Evolutionary conservation across 768 basidiomycete genomes (phyloP).

Genomic region (Lactarius quietus): DNA sequence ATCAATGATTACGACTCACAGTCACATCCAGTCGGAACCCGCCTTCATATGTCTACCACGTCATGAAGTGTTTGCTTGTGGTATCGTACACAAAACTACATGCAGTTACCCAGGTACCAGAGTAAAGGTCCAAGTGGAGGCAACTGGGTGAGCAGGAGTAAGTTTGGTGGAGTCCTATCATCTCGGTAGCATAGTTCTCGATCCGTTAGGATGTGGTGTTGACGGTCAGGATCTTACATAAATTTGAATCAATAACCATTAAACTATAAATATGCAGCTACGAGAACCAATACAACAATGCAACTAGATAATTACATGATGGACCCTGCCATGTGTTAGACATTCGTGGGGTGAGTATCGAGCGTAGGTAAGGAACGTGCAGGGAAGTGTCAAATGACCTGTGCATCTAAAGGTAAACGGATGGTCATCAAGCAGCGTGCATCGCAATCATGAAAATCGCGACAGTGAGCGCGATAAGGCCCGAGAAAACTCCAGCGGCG

Average conservation of each 20-base stretch:
- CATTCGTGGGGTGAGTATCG: slow-evolving; percentile 4
- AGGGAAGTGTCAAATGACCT: neutral
- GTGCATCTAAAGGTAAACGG: neutral
- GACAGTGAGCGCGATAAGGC: slow-evolving; percentile 26
- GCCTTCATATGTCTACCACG: neutral
- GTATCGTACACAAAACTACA: neutral
- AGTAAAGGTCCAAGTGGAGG: too few species aligned
- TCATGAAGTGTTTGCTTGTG: too few species aligned
- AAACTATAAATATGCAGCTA: neutral
- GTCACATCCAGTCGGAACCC: neutral
- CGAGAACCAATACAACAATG: slow-evolving; percentile 5
- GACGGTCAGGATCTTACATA: neutral
- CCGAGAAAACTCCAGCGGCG: slow-evolving; percentile 28
- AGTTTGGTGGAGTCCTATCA: too few species aligned
- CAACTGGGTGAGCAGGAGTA: neutral
- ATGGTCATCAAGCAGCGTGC: slow-evolving; percentile 5
- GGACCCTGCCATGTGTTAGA: neutral
- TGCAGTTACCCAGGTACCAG: neutral
- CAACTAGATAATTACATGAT: neutral
- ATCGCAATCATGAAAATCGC: slow-evolving; percentile 25
- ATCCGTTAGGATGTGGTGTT: neutral
- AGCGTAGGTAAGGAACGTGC: slow-evolving; percentile 5
- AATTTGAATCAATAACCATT: neutral
- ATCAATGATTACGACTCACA: neutral
- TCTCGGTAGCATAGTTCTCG: too few species aligned